Percentiles rank a stretch among this genome's conserved stretches.
These are phyloP conservation scores for Rhodotorula sp. DNA, from an alignment of 1,284 basidiomycete species.

Conservation along the genomic window DNA sequence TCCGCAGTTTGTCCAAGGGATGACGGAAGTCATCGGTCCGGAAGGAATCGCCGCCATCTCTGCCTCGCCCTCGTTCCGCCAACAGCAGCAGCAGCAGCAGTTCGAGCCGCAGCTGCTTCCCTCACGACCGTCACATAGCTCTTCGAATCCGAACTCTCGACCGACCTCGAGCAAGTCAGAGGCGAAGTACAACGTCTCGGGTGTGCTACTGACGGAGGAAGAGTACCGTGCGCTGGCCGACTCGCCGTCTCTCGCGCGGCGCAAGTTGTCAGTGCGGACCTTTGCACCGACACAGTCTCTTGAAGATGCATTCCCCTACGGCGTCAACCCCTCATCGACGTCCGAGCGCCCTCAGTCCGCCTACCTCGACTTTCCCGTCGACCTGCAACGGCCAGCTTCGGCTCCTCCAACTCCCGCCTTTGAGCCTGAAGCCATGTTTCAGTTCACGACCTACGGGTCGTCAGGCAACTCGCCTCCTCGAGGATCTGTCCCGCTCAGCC, in stretches of 20 bases:
- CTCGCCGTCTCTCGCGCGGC: not conserved
- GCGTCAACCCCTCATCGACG: no score
- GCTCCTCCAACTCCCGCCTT: slow-evolving; percentile 22
- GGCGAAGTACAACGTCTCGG: slow-evolving; percentile 23
- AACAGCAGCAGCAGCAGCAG: not conserved
- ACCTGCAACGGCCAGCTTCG: slow-evolving; percentile 10
- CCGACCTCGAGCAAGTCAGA: not conserved
- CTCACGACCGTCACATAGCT: not conserved
- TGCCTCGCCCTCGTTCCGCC: not conserved
- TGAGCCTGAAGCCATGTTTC: not conserved
- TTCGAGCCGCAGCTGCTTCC: not conserved
- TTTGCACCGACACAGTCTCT: not conserved
- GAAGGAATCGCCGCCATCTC: slow-evolving; percentile 13
- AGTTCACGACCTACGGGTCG: not conserved
- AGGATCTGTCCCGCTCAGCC: not conserved
- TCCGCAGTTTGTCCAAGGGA: slow-evolving; percentile 24
- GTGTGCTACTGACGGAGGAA: slow-evolving; percentile 27
- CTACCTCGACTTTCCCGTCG: not conserved
- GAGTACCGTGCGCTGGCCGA: slow-evolving; percentile 20
- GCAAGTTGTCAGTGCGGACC: not conserved
- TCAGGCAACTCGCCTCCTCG: not conserved
- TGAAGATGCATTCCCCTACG: no score
- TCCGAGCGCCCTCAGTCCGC: not conserved
- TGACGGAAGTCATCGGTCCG: slow-evolving; percentile 29
- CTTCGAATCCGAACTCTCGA: not conserved